Evolutionary conservation across 1,139 yeast genomes (phyloP), one percentile per base, ranked within the genome.

Genomic region (Candida tropicalis): DNA sequence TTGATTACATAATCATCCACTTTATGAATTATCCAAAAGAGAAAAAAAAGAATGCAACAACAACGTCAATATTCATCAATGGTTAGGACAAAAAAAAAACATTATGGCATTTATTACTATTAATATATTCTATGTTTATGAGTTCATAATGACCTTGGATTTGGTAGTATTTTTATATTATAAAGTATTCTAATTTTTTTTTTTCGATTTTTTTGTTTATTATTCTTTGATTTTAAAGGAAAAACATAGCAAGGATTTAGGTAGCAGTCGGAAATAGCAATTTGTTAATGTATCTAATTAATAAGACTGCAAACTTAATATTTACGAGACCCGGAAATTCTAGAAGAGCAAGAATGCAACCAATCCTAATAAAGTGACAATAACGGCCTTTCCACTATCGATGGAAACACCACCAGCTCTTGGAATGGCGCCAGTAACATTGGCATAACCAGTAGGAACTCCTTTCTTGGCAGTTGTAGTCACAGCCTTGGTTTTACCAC

Each of bases 361-460:
- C 24, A 31, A 31, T 18, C 35, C 35, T 5, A 18, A 10, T 15
- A 31, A 31, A n/a, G 12, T 17, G 7, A 13, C 24, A 7, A 31
- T 10, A 17, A 18, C 15, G 12, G 35, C 35, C 10, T 20, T 31
- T 5, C 35, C 23, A 3, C 15, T 18, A 17, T n/a, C 11, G n/a
- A 31, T 8, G n/a, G 35, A 22, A 17, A 31, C 23, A 17, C 18
- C 35, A 1, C 35, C 35, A 11, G 35, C 35, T 31, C 24, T 18
- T 3, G 35, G 18, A 31, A 31, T 18, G 13, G 24, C 13, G 8
- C 35, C 35, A 2, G 35, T 31, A 5, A n/a, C 24, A 11, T 31
- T 31, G n/a, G 25, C 35, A 31, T 31, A 18, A 10, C 35, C 35
- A 9, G 35, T 18, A 11, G 35, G 24, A n/a, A n/a, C 24, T 18